Percentiles rank a stretch among this genome's conserved stretches.
These are phyloP conservation scores for Hypoxylon cercidicola DNA, from an alignment of 495 filamentous ascomycete species.

Conservation along the genomic window DNA sequence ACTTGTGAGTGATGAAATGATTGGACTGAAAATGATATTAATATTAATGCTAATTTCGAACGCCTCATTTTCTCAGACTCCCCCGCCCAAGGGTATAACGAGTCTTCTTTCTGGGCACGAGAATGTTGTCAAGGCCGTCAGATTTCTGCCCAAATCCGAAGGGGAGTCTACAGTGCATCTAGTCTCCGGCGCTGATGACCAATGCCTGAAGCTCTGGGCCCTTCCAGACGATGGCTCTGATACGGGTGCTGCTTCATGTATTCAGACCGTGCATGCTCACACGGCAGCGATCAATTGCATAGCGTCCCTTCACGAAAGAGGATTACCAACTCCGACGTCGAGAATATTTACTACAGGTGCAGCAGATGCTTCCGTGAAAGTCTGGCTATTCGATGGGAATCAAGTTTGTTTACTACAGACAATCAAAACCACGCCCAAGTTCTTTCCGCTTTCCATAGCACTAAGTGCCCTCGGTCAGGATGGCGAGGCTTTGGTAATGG, in stretches of 20 bases:
- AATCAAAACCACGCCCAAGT: constrained; percentile 77
- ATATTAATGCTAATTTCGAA: constrained; percentile 30
- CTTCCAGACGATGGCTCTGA: constrained; percentile 39
- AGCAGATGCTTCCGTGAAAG: constrained; percentile 83
- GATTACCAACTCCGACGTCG: constrained; percentile 10
- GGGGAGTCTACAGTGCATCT: constrained; percentile 63
- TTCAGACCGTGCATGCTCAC: constrained; percentile 69
- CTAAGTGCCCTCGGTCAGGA: constrained; percentile 65
- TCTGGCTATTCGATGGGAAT: constrained; percentile 71
- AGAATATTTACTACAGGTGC: constrained; percentile 73
- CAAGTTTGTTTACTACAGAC: constrained; percentile 70
- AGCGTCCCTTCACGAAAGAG: constrained; percentile 56
- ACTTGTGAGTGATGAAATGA: constrained; percentile 64
- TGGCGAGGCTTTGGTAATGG: constrained; percentile 69
- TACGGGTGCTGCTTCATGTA: constrained; percentile 46
- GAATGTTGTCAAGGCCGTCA: constrained; percentile 84
- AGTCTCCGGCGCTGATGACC: constrained; percentile 84
- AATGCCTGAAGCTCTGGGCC: constrained; percentile 79
- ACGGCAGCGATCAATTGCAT: constrained; percentile 82
- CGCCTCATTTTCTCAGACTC: constrained; percentile 50
- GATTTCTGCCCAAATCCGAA: constrained; percentile 71
- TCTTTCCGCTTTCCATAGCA: constrained; percentile 81
- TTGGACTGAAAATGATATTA: not conserved
- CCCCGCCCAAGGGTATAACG: constrained; percentile 67
- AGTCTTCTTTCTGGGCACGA: constrained; percentile 81